These are phyloP conservation scores for Starmerella stellata DNA, from an alignment of 805 yeast species.

Conservation along the genomic window DNA sequence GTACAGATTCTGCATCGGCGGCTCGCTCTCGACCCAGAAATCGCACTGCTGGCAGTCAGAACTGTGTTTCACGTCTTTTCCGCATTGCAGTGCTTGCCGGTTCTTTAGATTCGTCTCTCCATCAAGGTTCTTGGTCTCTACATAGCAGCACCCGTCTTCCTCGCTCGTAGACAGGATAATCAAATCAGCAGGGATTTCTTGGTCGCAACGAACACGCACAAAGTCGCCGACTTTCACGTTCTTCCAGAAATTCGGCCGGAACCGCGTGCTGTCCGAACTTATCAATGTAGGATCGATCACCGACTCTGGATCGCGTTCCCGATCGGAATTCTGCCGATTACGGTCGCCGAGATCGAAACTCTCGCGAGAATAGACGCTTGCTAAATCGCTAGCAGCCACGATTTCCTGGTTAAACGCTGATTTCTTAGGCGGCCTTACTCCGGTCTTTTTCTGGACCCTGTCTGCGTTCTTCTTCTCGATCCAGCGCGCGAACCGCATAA, in stretches of 20 bases:
- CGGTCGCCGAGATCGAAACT: conserved; percentile 14
- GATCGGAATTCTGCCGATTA: not conserved
- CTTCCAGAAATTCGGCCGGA: conserved; percentile 49
- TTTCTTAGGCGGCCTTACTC: conserved; percentile 11
- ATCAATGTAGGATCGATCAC: conserved; percentile 18
- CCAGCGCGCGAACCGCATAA: conserved; percentile 16
- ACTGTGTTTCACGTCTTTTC: conserved; percentile 35
- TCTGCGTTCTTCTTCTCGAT: conserved; percentile 13
- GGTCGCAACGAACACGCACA: conserved; percentile 48
- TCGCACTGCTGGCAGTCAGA: conserved; percentile 23
- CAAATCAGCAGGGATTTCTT: conserved; percentile 65
- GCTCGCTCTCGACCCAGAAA: conserved; percentile 51
- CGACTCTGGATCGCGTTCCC: conserved; percentile 11
- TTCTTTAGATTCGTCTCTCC: conserved; percentile 65
- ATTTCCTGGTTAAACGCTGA: conserved; percentile 13
- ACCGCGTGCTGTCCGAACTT: conserved; percentile 25
- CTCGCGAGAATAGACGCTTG: conserved; percentile 15
- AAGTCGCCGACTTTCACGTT: conserved; percentile 62
- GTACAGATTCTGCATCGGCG: conserved; percentile 50
- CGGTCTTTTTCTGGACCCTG: conserved; percentile 14
- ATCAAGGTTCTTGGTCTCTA: conserved; percentile 56
- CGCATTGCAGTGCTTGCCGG: conserved; percentile 39
- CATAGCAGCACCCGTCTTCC: conserved; percentile 49
- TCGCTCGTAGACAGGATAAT: conserved; percentile 52
- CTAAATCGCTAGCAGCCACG: conserved; percentile 13